These are phyloP conservation scores for Thymus quinquecostatus DNA, from an alignment of 257 asterid species.

Conservation along the genomic window DNA sequence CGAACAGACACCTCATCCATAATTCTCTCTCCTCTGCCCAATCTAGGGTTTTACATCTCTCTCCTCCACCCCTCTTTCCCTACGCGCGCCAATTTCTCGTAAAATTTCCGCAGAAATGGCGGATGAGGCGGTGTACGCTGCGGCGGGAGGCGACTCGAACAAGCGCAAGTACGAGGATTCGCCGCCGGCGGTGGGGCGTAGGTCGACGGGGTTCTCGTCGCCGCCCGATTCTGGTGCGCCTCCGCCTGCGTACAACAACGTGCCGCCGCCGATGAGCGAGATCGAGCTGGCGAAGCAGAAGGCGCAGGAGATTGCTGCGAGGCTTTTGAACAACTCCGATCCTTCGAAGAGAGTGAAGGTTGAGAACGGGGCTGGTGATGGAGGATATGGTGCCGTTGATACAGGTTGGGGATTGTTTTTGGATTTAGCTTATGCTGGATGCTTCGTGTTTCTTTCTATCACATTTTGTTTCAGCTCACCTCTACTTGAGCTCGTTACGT, in stretches of 20 bases:
- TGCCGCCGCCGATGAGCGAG: slow-evolving; percentile 79
- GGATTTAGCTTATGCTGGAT: background rate
- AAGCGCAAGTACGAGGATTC: slow-evolving; percentile 84
- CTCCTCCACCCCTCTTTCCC: background rate
- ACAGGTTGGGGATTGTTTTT: slow-evolving; percentile 36
- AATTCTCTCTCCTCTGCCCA: slow-evolving; percentile 10
- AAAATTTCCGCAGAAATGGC: slow-evolving; percentile 49
- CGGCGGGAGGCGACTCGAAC: slow-evolving; percentile 49
- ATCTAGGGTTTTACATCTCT: slow-evolving; percentile 41
- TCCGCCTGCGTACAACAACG: slow-evolving; percentile 63
- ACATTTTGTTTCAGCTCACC: background rate
- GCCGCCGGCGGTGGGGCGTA: slow-evolving; percentile 60
- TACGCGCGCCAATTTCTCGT: background rate
- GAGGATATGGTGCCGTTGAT: slow-evolving; percentile 54
- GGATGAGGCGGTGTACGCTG: slow-evolving; percentile 58
- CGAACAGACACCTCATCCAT: background rate
- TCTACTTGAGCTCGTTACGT: background rate
- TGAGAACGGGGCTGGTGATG: slow-evolving; percentile 60
- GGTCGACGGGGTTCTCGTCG: slow-evolving; percentile 84
- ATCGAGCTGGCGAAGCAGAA: slow-evolving; percentile 89
- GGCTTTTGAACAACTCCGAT: slow-evolving; percentile 68
- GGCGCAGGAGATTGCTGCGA: slow-evolving; percentile 93
- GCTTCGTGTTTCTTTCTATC: background rate
- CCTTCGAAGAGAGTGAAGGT: slow-evolving; percentile 70
- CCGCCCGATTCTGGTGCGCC: slow-evolving; percentile 55